Evolutionary conservation across 1,284 basidiomycete genomes (phyloP).

Genomic region (Golubevia pallescens): DNA sequence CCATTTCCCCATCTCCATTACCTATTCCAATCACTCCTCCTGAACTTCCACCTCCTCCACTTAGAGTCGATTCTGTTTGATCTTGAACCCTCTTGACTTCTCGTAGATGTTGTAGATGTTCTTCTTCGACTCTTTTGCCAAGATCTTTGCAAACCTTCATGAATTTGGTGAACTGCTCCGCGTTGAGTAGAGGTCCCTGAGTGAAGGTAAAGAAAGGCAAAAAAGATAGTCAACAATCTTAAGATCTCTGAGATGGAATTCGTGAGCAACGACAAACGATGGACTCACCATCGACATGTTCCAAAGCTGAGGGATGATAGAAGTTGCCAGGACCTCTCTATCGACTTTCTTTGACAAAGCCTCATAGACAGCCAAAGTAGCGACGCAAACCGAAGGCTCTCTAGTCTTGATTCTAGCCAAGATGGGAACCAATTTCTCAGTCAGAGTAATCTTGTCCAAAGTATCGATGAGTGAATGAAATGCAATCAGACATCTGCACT

Average conservation of each 20-base stretch:
- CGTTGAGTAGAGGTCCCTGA: slow-evolving; percentile 71
- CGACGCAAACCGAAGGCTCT: slow-evolving; percentile 70
- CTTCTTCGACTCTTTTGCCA: slow-evolving; percentile 80
- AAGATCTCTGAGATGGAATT: slow-evolving; percentile 54
- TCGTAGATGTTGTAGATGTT: slow-evolving; percentile 81
- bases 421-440: slow-evolving; percentile 91
- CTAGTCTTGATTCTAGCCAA: slow-evolving; percentile 92
- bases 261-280: slow-evolving; percentile 1
- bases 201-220: background rate
- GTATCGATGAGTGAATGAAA: slow-evolving; percentile 92
- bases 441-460: slow-evolving; percentile 90
- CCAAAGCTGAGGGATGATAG: slow-evolving; percentile 92
- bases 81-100: slow-evolving; percentile 72
- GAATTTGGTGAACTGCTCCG: slow-evolving; percentile 79
- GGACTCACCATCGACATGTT: slow-evolving; percentile 91
- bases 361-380: slow-evolving; percentile 90
- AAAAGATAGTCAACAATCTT: slow-evolving; percentile 55
- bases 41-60: slow-evolving; percentile 10
- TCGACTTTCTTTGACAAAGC: slow-evolving; percentile 95
- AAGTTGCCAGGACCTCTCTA: slow-evolving; percentile 88
- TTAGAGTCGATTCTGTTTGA: slow-evolving; percentile 26
- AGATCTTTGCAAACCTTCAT: slow-evolving; percentile 66
- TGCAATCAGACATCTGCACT: slow-evolving; percentile 82
- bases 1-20: slow-evolving; percentile 39
- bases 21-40: slow-evolving; percentile 31